Evolutionary conservation across 257 asterid species (phyloP).

Genomic region (Solanum commersonii): DNA sequence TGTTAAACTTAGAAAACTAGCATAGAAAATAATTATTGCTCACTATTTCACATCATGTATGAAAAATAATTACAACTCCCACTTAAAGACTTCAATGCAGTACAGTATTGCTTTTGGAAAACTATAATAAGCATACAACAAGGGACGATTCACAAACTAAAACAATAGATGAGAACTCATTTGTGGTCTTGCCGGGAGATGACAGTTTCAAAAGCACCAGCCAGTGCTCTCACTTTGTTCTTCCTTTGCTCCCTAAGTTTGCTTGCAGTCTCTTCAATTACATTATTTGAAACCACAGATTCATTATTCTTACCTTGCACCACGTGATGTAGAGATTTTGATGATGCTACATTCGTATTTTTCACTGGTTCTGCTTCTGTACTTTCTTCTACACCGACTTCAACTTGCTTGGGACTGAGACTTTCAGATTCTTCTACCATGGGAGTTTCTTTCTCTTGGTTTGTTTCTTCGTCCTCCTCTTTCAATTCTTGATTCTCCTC

Average conservation of each 20-base stretch:
- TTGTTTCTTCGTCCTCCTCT: background rate
- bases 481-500: background rate
- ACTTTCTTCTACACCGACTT: background rate
- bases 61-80: background rate
- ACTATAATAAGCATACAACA: background rate
- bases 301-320: slow-evolving; percentile 29
- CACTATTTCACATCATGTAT: background rate
- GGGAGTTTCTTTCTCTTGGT: slow-evolving; percentile 1
- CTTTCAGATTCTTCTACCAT: background rate
- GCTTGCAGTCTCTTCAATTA: slow-evolving; percentile 59
- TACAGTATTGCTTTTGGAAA: background rate
- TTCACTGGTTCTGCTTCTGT: background rate
- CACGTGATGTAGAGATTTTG: slow-evolving; percentile 4
- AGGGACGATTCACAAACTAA: background rate
- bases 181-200: slow-evolving; percentile 48
- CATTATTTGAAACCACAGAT: slow-evolving; percentile 40
- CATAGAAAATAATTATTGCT: background rate
- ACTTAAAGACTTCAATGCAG: background rate
- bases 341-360: slow-evolving; percentile 8
- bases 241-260: slow-evolving; percentile 59
- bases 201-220: slow-evolving; percentile 79
- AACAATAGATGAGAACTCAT: background rate
- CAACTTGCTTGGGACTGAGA: background rate
- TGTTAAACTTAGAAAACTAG: background rate
- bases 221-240: slow-evolving; percentile 68